These are phyloP conservation scores for Claviceps sp. DNA, from an alignment of 2,329 filamentous ascomycete genomes.

Conservation along the genomic window DNA sequence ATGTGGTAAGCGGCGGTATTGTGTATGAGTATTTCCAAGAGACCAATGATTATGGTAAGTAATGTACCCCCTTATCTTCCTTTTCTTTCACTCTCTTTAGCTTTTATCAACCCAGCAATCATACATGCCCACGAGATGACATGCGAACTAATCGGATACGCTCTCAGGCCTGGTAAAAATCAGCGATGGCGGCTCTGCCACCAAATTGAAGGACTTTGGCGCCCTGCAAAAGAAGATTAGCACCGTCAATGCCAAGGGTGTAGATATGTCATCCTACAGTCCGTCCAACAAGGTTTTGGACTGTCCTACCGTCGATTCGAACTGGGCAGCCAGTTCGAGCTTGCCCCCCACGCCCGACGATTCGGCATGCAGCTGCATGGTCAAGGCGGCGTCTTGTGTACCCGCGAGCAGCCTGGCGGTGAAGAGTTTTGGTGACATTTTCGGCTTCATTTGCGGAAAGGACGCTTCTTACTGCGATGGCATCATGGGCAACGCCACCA, in stretches of 20 bases:
- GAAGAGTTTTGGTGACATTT: slow-evolving; percentile 54
- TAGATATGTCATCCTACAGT: slow-evolving; percentile 54
- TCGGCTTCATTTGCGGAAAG: slow-evolving; percentile 58
- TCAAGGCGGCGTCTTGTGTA: slow-evolving; percentile 57
- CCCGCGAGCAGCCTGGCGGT: slow-evolving; percentile 43
- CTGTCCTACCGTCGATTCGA: slow-evolving; percentile 53
- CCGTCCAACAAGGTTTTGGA: slow-evolving; percentile 58
- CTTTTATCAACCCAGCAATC: neutral
- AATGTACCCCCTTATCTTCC: neutral
- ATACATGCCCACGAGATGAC: neutral
- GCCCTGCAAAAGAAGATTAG: slow-evolving; percentile 57
- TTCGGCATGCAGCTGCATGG: slow-evolving; percentile 77
- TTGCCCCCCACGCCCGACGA: slow-evolving; percentile 77
- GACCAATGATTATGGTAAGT: slow-evolving; percentile 67
- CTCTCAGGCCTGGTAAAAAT: slow-evolving; percentile 50
- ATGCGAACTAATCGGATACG: neutral
- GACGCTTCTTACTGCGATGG: slow-evolving; percentile 46
- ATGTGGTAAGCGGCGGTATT: slow-evolving; percentile 87
- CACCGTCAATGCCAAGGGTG: slow-evolving; percentile 51
- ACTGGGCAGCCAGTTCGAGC: slow-evolving; percentile 50
- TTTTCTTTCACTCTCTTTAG: neutral
- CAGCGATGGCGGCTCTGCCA: slow-evolving; percentile 37
- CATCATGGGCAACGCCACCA: slow-evolving; percentile 39
- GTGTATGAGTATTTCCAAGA: slow-evolving; percentile 99
- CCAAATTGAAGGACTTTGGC: slow-evolving; percentile 60